These are phyloP conservation scores for Tuber brumale DNA, from an alignment of 495 filamentous ascomycete genomes.

Conservation along the genomic window DNA sequence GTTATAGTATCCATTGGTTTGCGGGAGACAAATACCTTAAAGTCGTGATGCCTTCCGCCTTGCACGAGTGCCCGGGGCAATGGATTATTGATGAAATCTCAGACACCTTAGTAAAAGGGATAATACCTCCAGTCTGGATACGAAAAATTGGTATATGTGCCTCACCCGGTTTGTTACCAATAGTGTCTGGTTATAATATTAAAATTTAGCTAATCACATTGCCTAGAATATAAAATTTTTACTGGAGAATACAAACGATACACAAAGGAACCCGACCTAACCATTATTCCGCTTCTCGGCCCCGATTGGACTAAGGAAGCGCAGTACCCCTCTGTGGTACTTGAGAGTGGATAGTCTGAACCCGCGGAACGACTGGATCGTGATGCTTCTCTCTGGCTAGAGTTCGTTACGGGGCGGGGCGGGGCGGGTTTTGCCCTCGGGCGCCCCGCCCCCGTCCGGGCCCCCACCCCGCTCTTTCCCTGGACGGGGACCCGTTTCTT, in stretches of 20 bases:
- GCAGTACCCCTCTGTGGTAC: no score
- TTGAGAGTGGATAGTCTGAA: no score
- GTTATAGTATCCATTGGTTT: background rate
- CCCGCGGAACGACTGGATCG: no score
- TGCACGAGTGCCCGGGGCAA: background rate
- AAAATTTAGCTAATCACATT: background rate
- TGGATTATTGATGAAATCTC: background rate
- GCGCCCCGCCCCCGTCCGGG: no score
- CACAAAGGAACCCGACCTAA: background rate
- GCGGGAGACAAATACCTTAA: background rate
- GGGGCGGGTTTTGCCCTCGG: no score
- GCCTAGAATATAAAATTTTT: background rate
- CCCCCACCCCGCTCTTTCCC: no score
- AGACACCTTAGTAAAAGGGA: background rate
- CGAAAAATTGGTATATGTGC: background rate
- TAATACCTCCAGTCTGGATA: background rate
- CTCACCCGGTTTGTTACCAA: background rate
- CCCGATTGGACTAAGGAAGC: background rate
- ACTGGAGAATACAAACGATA: background rate
- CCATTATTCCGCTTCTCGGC: background rate
- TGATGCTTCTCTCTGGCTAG: no score
- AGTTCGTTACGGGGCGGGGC: no score
- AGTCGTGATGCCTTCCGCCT: background rate
- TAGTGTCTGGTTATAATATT: background rate
- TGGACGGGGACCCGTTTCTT: no score